Conservation (phyloP, 2,329 filamentous ascomycete genomes). For the Talaromyces sp. region DNA sequence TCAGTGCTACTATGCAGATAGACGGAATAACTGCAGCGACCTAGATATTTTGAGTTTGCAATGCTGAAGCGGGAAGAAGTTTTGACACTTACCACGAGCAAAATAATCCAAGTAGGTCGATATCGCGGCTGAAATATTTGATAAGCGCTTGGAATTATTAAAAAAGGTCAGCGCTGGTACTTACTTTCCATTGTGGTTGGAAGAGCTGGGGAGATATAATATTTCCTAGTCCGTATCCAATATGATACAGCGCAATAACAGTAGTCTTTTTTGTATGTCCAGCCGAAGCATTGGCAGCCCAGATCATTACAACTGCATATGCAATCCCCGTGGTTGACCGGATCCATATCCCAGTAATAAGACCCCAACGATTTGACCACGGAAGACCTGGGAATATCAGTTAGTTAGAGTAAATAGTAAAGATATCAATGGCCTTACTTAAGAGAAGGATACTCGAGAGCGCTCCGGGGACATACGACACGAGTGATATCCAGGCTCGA, state of each 20-base stretch:
- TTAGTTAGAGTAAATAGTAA: background rate
- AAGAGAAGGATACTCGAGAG: slow-evolving; percentile 33
- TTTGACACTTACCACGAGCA: slow-evolving; percentile 28
- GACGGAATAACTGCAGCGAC: slow-evolving; percentile 35
- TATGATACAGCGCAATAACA: slow-evolving; percentile 16
- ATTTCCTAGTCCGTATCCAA: slow-evolving; percentile 37
- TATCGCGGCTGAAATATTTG: slow-evolving; percentile 13
- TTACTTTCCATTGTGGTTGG: slow-evolving; percentile 26
- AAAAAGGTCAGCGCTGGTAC: background rate
- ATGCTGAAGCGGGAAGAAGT: slow-evolving; percentile 18
- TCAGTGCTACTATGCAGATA: slow-evolving; percentile 35
- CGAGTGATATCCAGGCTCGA: slow-evolving; percentile 18
- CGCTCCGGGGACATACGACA: slow-evolving; percentile 30
- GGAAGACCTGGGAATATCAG: slow-evolving; percentile 19
- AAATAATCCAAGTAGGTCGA: slow-evolving; percentile 19
- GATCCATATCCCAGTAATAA: slow-evolving; percentile 33
- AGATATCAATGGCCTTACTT: background rate
- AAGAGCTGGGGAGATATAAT: slow-evolving; percentile 41
- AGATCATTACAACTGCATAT: slow-evolving; percentile 36
- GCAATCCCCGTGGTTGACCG: slow-evolving; percentile 32
- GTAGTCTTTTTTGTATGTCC: slow-evolving; percentile 43
- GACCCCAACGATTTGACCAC: slow-evolving; percentile 34
- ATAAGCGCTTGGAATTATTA: background rate
- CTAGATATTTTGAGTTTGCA: slow-evolving; percentile 21
- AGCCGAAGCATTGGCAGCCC: slow-evolving; percentile 32